phyloP scores from a whole-genome alignment of 208 protist species.

The Wallacemonas sp. region DNA sequence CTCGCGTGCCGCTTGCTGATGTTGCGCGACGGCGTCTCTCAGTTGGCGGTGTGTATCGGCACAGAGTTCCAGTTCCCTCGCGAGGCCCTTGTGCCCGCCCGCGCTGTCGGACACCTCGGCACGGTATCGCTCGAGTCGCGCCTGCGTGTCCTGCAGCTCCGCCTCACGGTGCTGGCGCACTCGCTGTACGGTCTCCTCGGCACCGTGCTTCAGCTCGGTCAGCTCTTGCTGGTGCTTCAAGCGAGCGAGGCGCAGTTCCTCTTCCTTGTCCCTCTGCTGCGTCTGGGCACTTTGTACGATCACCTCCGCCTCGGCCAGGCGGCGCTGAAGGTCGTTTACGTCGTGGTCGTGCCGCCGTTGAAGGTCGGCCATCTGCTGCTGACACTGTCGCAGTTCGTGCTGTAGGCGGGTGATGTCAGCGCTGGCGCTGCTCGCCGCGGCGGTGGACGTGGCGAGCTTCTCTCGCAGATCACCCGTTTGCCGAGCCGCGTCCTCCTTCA shows the following conservation, averaged over 20 bases:
- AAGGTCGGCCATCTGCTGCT: constrained; percentile 34
- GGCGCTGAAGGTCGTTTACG: constrained; percentile 19
- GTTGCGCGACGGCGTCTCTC: constrained; percentile 15
- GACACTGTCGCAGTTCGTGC: constrained; percentile 35
- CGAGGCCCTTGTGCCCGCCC: constrained; percentile 42
- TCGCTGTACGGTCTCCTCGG: constrained; percentile 27
- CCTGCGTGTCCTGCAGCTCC: constrained; percentile 44
- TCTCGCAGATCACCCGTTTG: constrained; percentile 34
- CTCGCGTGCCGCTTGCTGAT: constrained; percentile 7
- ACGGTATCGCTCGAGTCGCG: constrained; percentile 42
- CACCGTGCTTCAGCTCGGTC: constrained; percentile 35
- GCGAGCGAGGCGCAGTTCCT: constrained; percentile 29
- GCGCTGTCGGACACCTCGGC: constrained; percentile 41
- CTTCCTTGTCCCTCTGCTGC: constrained; percentile 55
- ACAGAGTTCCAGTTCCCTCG: constrained; percentile 33
- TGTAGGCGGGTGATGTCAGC: constrained; percentile 43
- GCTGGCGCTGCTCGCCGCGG: constrained; percentile 14
- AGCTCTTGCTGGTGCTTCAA: constrained; percentile 41
- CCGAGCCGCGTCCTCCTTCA: constrained; percentile 19
- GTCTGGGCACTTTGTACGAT: constrained; percentile 28
- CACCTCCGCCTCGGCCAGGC: constrained; percentile 33
- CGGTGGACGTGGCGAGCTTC: constrained; percentile 26
- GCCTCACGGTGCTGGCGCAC: constrained; percentile 28
- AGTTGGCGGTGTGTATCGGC: constrained; percentile 29
- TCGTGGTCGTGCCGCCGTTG: constrained; percentile 31